These are phyloP conservation scores for Uronychia setigera DNA, from an alignment of 73 alveolate genomes.

Conservation along the genomic window DNA sequence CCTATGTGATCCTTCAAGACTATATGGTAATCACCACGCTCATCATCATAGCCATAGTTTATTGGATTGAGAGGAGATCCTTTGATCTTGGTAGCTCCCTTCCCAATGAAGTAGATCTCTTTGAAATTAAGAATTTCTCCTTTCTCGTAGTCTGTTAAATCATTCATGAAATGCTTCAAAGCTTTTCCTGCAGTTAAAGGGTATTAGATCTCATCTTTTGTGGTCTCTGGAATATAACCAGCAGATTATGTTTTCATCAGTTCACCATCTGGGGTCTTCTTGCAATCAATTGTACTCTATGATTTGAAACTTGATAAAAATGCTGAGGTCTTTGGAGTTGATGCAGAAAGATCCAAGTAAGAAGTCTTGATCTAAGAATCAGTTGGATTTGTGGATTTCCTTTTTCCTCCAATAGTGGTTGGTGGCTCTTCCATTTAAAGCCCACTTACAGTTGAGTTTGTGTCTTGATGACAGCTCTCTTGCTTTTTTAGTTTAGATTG, in stretches of 20 bases:
- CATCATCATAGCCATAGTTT: constrained; percentile 74
- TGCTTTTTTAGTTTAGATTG: not conserved
- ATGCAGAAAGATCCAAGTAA: not conserved
- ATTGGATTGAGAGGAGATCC: constrained; percentile 42
- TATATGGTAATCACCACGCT: constrained; percentile 89
- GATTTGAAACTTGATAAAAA: not conserved
- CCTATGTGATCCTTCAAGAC: constrained; percentile 88
- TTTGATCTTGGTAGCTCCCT: constrained; percentile 30
- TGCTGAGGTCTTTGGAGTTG: not conserved
- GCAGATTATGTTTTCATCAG: no score
- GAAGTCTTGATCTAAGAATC: not conserved
- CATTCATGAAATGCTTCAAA: constrained; percentile 58
- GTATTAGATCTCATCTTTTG: not conserved
- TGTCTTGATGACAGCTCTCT: no score
- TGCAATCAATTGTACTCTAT: not conserved
- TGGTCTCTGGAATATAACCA: no score
- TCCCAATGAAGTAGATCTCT: constrained; percentile 66
- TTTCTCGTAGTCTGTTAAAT: constrained; percentile 70
- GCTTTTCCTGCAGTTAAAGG: constrained; percentile 69
- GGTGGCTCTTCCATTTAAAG: not conserved
- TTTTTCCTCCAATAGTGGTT: not conserved
- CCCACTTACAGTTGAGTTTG: no score
- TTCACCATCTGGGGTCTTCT: not conserved
- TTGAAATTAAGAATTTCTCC: constrained; percentile 78
- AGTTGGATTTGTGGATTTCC: not conserved